Evolutionary conservation across 2,329 filamentous ascomycete species (phyloP).

Genomic region (Exutisphaerella laricina): DNA sequence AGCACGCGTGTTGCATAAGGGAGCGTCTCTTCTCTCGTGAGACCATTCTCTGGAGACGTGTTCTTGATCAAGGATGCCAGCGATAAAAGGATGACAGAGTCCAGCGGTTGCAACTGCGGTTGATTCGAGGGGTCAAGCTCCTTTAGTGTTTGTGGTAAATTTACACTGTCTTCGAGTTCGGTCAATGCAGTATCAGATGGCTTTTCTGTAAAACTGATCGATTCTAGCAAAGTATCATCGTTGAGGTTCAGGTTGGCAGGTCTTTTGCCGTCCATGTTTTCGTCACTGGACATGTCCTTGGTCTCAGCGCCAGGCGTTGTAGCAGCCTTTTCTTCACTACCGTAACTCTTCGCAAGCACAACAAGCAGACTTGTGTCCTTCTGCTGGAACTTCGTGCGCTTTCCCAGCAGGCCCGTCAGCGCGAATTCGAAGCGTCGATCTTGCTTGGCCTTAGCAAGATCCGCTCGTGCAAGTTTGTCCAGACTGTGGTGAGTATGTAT

Average conservation of each 20-base stretch:
- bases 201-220: constrained; percentile 68
- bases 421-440: constrained; percentile 72
- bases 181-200: constrained; percentile 32
- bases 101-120: constrained; percentile 72
- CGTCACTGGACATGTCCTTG: constrained; percentile 3
- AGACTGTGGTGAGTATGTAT: constrained; percentile 79
- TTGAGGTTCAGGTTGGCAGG: constrained; percentile 67
- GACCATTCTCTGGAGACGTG: constrained; percentile 72
- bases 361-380: constrained; percentile 82
- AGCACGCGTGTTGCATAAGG: constrained; percentile 88
- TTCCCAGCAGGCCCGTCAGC: constrained; percentile 80
- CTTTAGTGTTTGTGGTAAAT: constrained; percentile 57
- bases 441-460: constrained; percentile 62
- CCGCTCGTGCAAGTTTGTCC: constrained; percentile 66
- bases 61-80: constrained; percentile 85
- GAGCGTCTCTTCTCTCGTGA: constrained; percentile 89
- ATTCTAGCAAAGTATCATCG: constrained; percentile 87
- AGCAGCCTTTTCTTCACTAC: constrained; percentile 19
- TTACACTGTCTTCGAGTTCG: constrained; percentile 41
- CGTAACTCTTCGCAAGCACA: constrained; percentile 73
- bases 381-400: constrained; percentile 73
- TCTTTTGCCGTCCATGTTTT: constrained; percentile 9
- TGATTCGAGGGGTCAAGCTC: constrained; percentile 71
- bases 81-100: constrained; percentile 79
- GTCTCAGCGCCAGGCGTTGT: constrained; percentile 4